These are phyloP conservation scores for Xylaria flabelliformis DNA, from an alignment of 495 filamentous ascomycete genomes.

Conservation along the genomic window DNA sequence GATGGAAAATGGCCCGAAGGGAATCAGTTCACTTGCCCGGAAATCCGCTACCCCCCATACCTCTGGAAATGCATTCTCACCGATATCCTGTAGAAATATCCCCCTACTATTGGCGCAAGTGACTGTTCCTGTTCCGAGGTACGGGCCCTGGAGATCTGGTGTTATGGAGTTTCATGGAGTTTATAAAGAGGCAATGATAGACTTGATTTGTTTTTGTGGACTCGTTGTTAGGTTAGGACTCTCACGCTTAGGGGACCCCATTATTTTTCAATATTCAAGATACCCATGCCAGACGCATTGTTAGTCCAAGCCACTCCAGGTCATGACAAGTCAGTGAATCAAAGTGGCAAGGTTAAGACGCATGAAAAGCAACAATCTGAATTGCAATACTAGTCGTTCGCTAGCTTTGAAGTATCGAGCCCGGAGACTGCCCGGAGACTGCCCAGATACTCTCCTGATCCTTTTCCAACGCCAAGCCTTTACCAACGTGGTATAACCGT, in stretches of 20 bases:
- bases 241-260: slow-evolving; percentile 14
- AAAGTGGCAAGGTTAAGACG: neutral
- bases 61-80: neutral
- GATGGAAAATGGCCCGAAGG: neutral
- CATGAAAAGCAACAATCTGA: slow-evolving; percentile 4
- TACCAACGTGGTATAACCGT: slow-evolving; percentile 6
- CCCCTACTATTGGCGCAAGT: neutral
- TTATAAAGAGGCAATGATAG: slow-evolving; percentile 26
- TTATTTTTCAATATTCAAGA: slow-evolving; percentile 27
- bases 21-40: slow-evolving; percentile 1
- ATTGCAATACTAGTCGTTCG: slow-evolving; percentile 11
- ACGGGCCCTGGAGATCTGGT: slow-evolving; percentile 8
- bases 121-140: slow-evolving; percentile 1
- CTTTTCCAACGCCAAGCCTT: slow-evolving; percentile 24
- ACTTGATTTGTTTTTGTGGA: slow-evolving; percentile 18
- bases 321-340: slow-evolving; percentile 1
- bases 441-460: neutral
- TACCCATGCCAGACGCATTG: slow-evolving; percentile 22
- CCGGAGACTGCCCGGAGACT: neutral
- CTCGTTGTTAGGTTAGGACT: slow-evolving; percentile 11
- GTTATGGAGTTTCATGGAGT: slow-evolving; percentile 29
- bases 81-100: slow-evolving; percentile 19
- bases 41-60: neutral
- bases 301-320: neutral
- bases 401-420: neutral